Evolutionary conservation across 306 rosid genomes (phyloP).

Genomic region (Hylodesmum podocarpum): DNA sequence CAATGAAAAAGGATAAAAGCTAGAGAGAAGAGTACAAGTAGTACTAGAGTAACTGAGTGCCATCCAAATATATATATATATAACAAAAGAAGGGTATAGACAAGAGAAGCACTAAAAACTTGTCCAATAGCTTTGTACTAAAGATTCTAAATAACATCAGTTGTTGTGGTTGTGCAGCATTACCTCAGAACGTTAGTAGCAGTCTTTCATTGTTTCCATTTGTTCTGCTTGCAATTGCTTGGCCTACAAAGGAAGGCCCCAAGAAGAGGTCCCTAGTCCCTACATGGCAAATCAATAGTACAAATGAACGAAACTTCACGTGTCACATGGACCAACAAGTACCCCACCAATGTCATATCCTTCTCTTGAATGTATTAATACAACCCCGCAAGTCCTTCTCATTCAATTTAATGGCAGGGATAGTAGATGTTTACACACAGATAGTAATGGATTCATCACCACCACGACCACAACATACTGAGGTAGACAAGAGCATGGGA

Average conservation of each 20-base stretch:
- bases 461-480: conserved; percentile 35
- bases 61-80: conserved; percentile 11
- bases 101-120: conserved; percentile 46
- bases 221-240: conserved; percentile 30
- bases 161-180: conserved; percentile 32
- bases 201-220: conserved; percentile 40
- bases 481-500: conserved; percentile 43
- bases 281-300: conserved; percentile 33
- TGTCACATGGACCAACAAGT: conserved; percentile 64
- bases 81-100: conserved; percentile 21
- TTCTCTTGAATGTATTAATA: conserved; percentile 43
- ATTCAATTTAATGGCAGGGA: conserved; percentile 60
- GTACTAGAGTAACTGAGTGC: conserved; percentile 20
- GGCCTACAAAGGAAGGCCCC: conserved; percentile 53
- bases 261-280: conserved; percentile 53
- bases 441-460: conserved; percentile 43
- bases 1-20: conserved; percentile 7
- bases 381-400: conserved; percentile 51
- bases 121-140: conserved; percentile 47
- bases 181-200: conserved; percentile 28
- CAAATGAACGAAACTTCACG: conserved; percentile 64
- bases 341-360: conserved; percentile 56
- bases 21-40: conserved; percentile 15
- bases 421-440: conserved; percentile 53
- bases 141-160: conserved; percentile 33